A percentile compares a stretch with the other conserved stretches of the same genome.
Evolutionary conservation across 2,329 filamentous ascomycete genomes (phyloP).

Genomic region (Aspergillus nomiae): DNA sequence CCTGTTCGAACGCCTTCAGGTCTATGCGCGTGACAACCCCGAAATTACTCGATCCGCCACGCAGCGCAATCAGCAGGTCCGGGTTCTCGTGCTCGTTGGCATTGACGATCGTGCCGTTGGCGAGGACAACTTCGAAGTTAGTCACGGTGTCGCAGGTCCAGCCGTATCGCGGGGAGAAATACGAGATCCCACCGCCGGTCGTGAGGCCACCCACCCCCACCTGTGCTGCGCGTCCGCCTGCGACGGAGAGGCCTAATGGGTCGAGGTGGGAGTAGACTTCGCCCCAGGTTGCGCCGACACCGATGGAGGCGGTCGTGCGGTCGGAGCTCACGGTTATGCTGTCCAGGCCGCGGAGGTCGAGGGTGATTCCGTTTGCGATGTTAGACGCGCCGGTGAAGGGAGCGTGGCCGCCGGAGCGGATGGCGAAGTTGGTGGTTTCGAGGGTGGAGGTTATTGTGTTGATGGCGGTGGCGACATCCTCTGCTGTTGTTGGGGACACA

Average conservation of each 20-base stretch:
- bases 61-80: slow-evolving; percentile 23
- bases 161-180: slow-evolving; percentile 15
- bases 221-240: slow-evolving; percentile 24
- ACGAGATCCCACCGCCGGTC: slow-evolving; percentile 20
- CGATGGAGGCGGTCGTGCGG: slow-evolving; percentile 1
- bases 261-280: slow-evolving; percentile 20
- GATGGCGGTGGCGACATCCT: slow-evolving; percentile 22
- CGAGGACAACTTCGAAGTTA: slow-evolving; percentile 50
- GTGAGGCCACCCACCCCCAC: slow-evolving; percentile 31
- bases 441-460: neutral
- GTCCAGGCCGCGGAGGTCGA: neutral
- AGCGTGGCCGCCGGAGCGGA: neutral
- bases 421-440: neutral
- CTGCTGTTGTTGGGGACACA: slow-evolving; percentile 18
- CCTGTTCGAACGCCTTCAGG: slow-evolving; percentile 12
- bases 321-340: neutral
- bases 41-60: slow-evolving; percentile 33
- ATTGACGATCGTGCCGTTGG: slow-evolving; percentile 47
- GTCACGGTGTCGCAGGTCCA: slow-evolving; percentile 41
- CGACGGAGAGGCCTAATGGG: slow-evolving; percentile 18
- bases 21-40: slow-evolving; percentile 35
- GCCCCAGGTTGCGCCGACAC: slow-evolving; percentile 16
- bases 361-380: neutral
- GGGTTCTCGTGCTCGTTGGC: slow-evolving; percentile 38
- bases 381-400: neutral